Evolutionary conservation across 257 asterid species (phyloP).

Genomic region (Solanum lignicaule): DNA sequence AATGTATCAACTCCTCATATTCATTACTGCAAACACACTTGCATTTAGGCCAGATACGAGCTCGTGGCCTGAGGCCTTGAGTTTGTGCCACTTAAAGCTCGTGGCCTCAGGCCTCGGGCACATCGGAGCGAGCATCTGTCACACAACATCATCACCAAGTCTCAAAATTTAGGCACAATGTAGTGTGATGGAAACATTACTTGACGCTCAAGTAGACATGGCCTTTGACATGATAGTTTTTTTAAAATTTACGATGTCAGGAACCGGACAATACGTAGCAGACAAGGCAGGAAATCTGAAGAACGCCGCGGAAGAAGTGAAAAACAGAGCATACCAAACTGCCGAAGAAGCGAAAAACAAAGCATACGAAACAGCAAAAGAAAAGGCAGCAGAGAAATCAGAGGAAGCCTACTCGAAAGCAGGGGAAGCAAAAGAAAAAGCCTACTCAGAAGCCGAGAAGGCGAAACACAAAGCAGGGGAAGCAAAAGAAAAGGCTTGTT

Average conservation of each 20-base stretch:
- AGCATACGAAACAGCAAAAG: background rate
- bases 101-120: no score
- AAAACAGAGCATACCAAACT: background rate
- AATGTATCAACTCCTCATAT: no score
- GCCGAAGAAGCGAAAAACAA: background rate
- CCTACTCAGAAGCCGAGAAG: no score
- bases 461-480: background rate
- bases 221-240: background rate
- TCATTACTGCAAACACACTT: no score
- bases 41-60: background rate
- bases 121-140: no score
- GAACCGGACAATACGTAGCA: conserved; percentile 1
- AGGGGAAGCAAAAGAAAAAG: background rate
- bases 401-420: background rate
- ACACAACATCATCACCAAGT: no score
- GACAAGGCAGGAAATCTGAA: conserved; percentile 12
- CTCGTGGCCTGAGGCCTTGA: no score
- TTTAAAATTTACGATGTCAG: background rate
- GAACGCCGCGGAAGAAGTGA: background rate
- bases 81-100: background rate
- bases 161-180: no score
- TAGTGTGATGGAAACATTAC: no score
- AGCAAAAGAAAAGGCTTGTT: background rate
- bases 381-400: background rate
- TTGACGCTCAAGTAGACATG: no score